phyloP scores from a whole-genome alignment of 345 rosid genomes.

The Populus nigra region DNA sequence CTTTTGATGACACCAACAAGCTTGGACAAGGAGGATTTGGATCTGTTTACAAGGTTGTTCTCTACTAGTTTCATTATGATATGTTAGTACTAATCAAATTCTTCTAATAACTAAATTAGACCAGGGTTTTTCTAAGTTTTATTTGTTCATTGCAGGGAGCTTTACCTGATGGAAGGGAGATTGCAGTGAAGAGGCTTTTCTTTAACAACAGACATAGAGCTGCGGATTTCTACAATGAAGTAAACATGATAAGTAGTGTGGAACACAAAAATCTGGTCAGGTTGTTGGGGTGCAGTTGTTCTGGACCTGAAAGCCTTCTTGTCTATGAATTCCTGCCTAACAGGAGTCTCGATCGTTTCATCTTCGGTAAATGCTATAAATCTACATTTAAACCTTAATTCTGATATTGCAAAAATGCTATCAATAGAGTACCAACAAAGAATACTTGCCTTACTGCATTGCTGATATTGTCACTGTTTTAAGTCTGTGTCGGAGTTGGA shows the following conservation, averaged over 20 bases:
- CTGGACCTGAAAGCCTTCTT: slow-evolving; percentile 94
- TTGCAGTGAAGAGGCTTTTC: slow-evolving; percentile 89
- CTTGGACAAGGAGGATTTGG: slow-evolving; percentile 98
- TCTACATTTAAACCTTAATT: slow-evolving; percentile 1
- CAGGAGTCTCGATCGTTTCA: slow-evolving; percentile 80
- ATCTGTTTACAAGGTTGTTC: slow-evolving; percentile 78
- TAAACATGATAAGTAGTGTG: slow-evolving; percentile 77
- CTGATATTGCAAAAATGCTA: slow-evolving; percentile 1
- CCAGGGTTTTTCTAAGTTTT: neutral
- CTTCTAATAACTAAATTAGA: neutral
- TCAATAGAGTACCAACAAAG: neutral
- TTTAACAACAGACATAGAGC: slow-evolving; percentile 87
- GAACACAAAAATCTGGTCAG: slow-evolving; percentile 95
- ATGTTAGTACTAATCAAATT: neutral
- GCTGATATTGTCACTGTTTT: neutral
- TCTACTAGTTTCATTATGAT: neutral
- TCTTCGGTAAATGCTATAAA: slow-evolving; percentile 51
- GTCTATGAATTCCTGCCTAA: slow-evolving; percentile 81
- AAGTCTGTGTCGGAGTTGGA: neutral
- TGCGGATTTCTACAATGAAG: slow-evolving; percentile 89
- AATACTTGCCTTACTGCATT: neutral
- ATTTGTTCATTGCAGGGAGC: slow-evolving; percentile 50
- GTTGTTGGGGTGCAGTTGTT: slow-evolving; percentile 81
- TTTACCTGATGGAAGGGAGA: slow-evolving; percentile 82
- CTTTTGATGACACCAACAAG: slow-evolving; percentile 63